A percentile compares a stretch with the other conserved stretches of the same genome.
Conservation (phyloP, 495 filamentous ascomycete genomes). For the Pseudotulostoma volvatum region DNA sequence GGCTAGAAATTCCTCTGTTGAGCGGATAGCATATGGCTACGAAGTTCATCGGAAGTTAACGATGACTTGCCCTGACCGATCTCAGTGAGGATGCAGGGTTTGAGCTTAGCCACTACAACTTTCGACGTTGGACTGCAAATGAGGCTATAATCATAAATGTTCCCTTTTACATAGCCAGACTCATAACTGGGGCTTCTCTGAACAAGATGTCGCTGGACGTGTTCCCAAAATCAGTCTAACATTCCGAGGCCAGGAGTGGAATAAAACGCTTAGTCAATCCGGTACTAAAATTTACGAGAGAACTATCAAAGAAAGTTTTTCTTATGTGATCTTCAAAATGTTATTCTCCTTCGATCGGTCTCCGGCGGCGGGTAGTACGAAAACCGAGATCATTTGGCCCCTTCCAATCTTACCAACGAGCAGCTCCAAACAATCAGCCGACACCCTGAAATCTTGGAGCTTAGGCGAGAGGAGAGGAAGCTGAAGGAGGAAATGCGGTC, state of each 20-base stretch:
- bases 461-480: constrained; percentile 16
- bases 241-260: constrained; percentile 10
- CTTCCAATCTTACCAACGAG: constrained; percentile 12
- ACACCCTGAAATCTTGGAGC: constrained; percentile 11
- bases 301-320: constrained; percentile 18
- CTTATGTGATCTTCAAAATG: constrained; percentile 11
- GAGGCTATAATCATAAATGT: constrained; percentile 15
- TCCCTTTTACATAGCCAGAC: neutral
- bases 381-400: constrained; percentile 12
- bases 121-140: constrained; percentile 16
- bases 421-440: constrained; percentile 12
- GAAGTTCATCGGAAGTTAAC: neutral
- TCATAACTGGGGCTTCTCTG: neutral
- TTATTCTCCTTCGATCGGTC: constrained; percentile 13
- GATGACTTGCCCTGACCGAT: neutral
- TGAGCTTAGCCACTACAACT: constrained; percentile 20
- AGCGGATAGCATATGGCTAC: neutral
- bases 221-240: neutral
- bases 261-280: constrained; percentile 17
- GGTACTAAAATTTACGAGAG: constrained; percentile 16
- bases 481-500: constrained; percentile 17
- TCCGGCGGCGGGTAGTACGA: constrained; percentile 9
- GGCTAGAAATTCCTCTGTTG: too few species aligned
- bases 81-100: constrained; percentile 6
- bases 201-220: neutral